These are phyloP conservation scores for Plasmodium berghei DNA, from an alignment of 169 alveolate genomes.

Conservation along the genomic window DNA sequence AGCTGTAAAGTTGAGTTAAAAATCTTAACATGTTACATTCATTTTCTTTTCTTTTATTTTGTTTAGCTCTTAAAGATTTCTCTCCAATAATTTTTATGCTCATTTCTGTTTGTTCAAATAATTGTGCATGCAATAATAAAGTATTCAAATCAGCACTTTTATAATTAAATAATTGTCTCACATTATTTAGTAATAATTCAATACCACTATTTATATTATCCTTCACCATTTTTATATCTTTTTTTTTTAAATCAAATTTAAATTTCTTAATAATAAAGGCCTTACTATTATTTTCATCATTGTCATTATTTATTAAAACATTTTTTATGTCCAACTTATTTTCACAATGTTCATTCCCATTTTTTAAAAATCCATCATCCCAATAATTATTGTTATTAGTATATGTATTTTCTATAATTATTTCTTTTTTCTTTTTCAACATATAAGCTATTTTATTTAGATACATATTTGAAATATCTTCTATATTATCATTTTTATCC, in stretches of 20 bases:
- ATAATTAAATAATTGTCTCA: slow-evolving; percentile 40
- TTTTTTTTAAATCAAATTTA: slow-evolving; percentile 44
- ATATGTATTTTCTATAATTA: slow-evolving; percentile 11
- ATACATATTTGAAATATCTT: neutral
- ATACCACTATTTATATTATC: slow-evolving; percentile 57
- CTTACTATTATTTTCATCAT: neutral
- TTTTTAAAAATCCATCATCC: neutral
- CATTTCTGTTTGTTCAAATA: slow-evolving; percentile 60
- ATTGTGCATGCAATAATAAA: slow-evolving; percentile 41
- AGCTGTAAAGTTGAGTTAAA: slow-evolving; percentile 30
- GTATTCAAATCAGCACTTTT: slow-evolving; percentile 14
- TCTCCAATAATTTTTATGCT: slow-evolving; percentile 61
- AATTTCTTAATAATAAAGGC: slow-evolving; percentile 16
- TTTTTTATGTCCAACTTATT: neutral
- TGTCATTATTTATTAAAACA: neutral
- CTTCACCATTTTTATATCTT: slow-evolving; percentile 25
- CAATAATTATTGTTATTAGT: neutral
- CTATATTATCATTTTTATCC: neutral
- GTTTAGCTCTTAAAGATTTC: slow-evolving; percentile 6
- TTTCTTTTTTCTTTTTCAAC: slow-evolving; percentile 10
- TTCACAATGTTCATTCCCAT: neutral
- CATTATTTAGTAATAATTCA: slow-evolving; percentile 24
- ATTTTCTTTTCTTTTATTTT: slow-evolving; percentile 28
- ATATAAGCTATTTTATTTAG: slow-evolving; percentile 30
- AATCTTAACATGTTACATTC: slow-evolving; percentile 16